Evolutionary conservation across 2,329 filamentous ascomycete genomes (phyloP).

Genomic region (Penicillium capsulatum): DNA sequence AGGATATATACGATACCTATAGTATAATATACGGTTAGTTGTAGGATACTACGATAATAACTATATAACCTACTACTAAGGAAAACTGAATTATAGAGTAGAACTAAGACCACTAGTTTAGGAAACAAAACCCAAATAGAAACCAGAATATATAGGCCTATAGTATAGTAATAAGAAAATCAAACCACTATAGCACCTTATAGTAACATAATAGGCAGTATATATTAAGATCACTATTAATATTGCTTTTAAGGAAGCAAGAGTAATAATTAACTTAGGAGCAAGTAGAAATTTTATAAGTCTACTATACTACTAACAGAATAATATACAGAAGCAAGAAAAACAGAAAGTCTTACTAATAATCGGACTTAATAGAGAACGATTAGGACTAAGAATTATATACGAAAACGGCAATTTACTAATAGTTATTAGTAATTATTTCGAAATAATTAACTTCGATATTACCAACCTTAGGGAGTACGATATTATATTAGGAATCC

Average conservation of each 20-base stretch:
- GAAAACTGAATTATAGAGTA: not conserved
- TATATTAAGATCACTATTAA: constrained; percentile 1
- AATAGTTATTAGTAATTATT: too few relatives aligned
- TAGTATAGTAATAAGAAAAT: not conserved
- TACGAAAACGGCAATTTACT: constrained; percentile 1
- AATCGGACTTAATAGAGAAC: not conserved
- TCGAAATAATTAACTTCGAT: too few relatives aligned
- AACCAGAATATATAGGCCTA: not conserved
- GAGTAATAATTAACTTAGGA: constrained; percentile 3
- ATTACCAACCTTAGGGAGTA: too few relatives aligned
- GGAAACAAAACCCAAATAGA: not conserved
- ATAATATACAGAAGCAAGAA: not conserved
- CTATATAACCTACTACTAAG: too few relatives aligned
- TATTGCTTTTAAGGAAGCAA: not conserved
- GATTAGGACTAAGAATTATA: not conserved
- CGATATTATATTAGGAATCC: not conserved
- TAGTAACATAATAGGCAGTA: not conserved
- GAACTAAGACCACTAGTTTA: not conserved
- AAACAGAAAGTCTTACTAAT: not conserved
- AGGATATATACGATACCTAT: too few relatives aligned
- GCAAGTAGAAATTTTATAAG: constrained; percentile 3
- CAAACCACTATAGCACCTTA: not conserved
- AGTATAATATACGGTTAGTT: too few relatives aligned
- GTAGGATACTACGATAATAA: too few relatives aligned
- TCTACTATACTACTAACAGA: not conserved